Percentiles rank a stretch among this genome's conserved stretches.
phyloP scores from a whole-genome alignment of 192 early-diverging fungal species.

The Mortierella claussenii region DNA sequence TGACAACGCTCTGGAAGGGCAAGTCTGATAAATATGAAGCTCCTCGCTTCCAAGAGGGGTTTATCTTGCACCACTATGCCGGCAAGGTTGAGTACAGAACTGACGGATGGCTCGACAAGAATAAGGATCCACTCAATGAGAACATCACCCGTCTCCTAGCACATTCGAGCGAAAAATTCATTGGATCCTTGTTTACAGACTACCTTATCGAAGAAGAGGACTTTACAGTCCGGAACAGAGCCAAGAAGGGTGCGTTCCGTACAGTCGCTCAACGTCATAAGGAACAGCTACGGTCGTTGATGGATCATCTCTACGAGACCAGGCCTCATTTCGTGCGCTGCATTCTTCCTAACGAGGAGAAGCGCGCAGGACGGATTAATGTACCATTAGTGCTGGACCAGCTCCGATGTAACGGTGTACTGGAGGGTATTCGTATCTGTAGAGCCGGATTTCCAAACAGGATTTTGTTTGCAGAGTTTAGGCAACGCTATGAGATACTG shows the following conservation, averaged over 20 bases:
- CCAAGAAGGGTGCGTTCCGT: conserved; percentile 90
- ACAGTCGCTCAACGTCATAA: conserved; percentile 96
- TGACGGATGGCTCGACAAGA: conserved; percentile 95
- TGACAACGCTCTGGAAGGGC: conserved; percentile 88
- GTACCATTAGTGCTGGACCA: conserved; percentile 92
- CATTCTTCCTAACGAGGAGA: conserved; percentile 95
- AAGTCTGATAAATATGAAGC: conserved; percentile 89
- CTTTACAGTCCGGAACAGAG: conserved; percentile 50
- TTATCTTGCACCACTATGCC: conserved; percentile 94
- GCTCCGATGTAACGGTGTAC: conserved; percentile 95
- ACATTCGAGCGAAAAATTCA: conserved; percentile 80
- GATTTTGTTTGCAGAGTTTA: conserved; percentile 91
- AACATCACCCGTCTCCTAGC: conserved; percentile 90
- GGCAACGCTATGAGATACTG: conserved; percentile 93
- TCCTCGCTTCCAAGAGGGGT: conserved; percentile 88
- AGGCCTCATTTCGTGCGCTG: conserved; percentile 99
- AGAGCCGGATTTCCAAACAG: conserved; percentile 96
- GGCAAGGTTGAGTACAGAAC: conserved; percentile 94
- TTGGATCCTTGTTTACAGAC: conserved; percentile 86
- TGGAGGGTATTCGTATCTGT: conserved; percentile 97
- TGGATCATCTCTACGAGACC: conserved; percentile 91
- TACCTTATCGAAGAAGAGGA: conserved; percentile 72
- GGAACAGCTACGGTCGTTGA: conserved; percentile 88
- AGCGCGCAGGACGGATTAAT: conserved; percentile 84
- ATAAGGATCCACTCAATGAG: conserved; percentile 98